Evolutionary conservation across 495 filamentous ascomycete genomes (phyloP).

Genomic region (Annulohypoxylon maeteangense): DNA sequence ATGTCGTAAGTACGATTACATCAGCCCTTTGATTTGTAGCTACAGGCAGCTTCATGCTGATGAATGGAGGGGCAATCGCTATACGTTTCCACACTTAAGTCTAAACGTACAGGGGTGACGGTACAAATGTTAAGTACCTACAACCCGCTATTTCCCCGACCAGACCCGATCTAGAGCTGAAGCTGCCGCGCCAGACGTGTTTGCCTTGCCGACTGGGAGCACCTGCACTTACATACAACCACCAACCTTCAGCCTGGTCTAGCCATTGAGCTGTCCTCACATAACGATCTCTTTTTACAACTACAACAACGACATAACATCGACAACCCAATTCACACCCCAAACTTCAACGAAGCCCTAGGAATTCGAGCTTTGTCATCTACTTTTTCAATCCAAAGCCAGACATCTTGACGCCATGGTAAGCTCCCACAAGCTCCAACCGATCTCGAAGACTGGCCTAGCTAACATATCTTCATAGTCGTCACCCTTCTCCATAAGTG

Average conservation of each 20-base stretch:
- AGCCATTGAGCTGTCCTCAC: conserved; percentile 24
- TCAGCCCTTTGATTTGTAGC: conserved; percentile 16
- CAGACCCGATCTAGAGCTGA: conserved; percentile 29
- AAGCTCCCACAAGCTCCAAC: conserved; percentile 31
- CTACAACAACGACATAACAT: conserved; percentile 28
- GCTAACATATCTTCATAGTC: conserved; percentile 56
- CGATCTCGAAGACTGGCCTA: neutral
- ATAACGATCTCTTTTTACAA: conserved; percentile 21
- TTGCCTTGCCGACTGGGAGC: conserved; percentile 46
- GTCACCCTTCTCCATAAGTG: conserved; percentile 92
- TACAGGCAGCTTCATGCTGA: conserved; percentile 37
- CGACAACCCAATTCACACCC: neutral
- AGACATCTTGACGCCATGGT: conserved; percentile 46
- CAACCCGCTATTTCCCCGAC: conserved; percentile 28
- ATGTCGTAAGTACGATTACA: conserved; percentile 17
- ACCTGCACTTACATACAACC: conserved; percentile 16
- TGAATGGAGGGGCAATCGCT: conserved; percentile 38
- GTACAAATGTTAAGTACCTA: neutral
- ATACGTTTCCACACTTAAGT: neutral
- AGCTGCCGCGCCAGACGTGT: conserved; percentile 53
- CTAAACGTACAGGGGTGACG: neutral
- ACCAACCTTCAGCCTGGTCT: conserved; percentile 35
- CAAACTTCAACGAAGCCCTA: neutral
- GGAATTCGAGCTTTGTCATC: neutral
- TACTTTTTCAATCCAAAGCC: neutral